A percentile compares a stretch with the other conserved stretches of the same genome.
Conservation (phyloP, 2,329 filamentous ascomycete genomes). For the Coniochaeta prunicola region DNA sequence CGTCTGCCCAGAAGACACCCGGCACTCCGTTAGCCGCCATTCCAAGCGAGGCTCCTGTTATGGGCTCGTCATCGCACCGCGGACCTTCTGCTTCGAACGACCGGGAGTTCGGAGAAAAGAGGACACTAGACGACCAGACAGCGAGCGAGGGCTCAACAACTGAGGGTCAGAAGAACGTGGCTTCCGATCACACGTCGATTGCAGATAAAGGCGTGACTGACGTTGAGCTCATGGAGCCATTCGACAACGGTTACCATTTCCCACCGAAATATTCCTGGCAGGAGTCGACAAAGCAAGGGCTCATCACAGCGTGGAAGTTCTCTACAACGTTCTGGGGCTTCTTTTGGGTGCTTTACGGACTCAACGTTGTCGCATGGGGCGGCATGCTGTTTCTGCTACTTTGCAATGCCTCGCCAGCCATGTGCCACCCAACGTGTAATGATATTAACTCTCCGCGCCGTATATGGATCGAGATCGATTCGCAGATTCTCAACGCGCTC, state of each 20-base stretch:
- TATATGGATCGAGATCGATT: constrained; percentile 79
- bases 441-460: constrained; percentile 69
- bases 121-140: neutral
- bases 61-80: neutral
- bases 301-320: constrained; percentile 63
- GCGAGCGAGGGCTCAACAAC: neutral
- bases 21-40: neutral
- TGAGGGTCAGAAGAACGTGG: constrained; percentile 7
- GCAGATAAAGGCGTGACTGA: constrained; percentile 14
- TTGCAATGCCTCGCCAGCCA: constrained; percentile 64
- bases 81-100: neutral
- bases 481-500: constrained; percentile 74
- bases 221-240: constrained; percentile 29
- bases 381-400: constrained; percentile 85
- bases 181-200: constrained; percentile 16
- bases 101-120: neutral
- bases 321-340: constrained; percentile 70
- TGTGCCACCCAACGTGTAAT: constrained; percentile 65
- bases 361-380: constrained; percentile 83
- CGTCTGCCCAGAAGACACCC: neutral
- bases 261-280: constrained; percentile 53
- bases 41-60: neutral
- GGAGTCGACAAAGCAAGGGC: constrained; percentile 49
- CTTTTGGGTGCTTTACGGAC: constrained; percentile 67
- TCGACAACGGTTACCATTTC: constrained; percentile 60